Evolutionary conservation across 163 green algal species (phyloP).

Genomic region (Chloromonas sp.): DNA sequence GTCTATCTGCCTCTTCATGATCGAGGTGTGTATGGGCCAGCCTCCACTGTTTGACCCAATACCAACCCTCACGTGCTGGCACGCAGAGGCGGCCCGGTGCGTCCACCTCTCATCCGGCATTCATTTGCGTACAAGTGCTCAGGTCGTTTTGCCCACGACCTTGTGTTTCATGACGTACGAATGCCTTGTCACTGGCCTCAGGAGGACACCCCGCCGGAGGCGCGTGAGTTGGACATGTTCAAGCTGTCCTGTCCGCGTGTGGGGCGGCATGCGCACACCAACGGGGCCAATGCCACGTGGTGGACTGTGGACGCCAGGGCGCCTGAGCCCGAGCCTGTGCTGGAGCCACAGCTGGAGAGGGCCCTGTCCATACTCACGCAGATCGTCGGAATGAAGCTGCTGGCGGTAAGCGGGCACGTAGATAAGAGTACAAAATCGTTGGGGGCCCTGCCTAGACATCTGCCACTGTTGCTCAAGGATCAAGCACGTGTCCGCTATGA

Average conservation of each 20-base stretch:
- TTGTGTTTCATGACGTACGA: too few species aligned
- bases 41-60: slow-evolving; percentile 3
- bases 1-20: slow-evolving; percentile 71
- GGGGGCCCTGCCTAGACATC: too few species aligned
- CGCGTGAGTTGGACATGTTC: slow-evolving; percentile 41
- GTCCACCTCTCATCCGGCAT: too few species aligned
- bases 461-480: too few species aligned
- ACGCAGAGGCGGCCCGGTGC: too few species aligned
- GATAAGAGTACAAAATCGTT: too few species aligned
- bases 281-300: slow-evolving; percentile 31
- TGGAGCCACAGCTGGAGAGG: slow-evolving; percentile 32
- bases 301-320: slow-evolving; percentile 51
- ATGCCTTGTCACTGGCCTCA: neutral
- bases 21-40: slow-evolving; percentile 33
- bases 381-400: slow-evolving; percentile 16
- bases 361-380: slow-evolving; percentile 50
- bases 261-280: neutral
- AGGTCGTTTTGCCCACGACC: too few species aligned
- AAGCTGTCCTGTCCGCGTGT: slow-evolving; percentile 12
- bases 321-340: slow-evolving; percentile 25
- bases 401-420: neutral
- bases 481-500: too few species aligned
- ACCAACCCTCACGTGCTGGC: too few species aligned
- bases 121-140: too few species aligned
- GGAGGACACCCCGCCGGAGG: slow-evolving; percentile 20